These are phyloP conservation scores for Phytophthora nicotianae DNA, from an alignment of 352 stramenopile species.

Conservation along the genomic window DNA sequence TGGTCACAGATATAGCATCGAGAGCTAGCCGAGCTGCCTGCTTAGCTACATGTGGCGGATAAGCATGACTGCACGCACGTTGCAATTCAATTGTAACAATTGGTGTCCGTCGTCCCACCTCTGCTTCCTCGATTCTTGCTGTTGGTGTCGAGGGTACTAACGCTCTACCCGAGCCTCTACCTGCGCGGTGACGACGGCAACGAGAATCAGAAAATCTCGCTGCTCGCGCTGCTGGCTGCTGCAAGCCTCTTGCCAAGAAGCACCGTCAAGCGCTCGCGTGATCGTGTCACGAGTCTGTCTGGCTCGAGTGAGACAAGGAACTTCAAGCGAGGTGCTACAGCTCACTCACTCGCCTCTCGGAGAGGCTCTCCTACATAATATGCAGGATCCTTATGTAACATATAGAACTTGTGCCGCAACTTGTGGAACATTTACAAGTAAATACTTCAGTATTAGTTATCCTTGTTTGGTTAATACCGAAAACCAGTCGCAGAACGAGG, in stretches of 20 bases:
- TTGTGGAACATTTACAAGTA: no score
- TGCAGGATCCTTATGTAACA: no score
- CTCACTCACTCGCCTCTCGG: neutral
- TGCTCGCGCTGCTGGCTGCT: slow-evolving; percentile 1
- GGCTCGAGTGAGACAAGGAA: slow-evolving; percentile 33
- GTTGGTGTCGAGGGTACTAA: slow-evolving; percentile 4
- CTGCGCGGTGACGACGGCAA: neutral
- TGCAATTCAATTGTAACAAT: slow-evolving; percentile 8
- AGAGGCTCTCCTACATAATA: no score
- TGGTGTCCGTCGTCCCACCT: slow-evolving; percentile 15
- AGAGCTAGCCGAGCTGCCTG: no score
- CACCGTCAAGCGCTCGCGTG: slow-evolving; percentile 1
- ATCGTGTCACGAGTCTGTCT: slow-evolving; percentile 2
- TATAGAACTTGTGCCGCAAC: neutral
- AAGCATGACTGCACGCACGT: slow-evolving; percentile 1
- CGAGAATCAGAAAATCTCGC: slow-evolving; percentile 5
- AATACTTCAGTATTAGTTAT: no score
- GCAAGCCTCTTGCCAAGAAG: neutral
- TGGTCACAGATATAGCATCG: no score
- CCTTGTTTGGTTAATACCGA: no score
- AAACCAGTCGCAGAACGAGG: no score
- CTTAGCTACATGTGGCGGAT: no score
- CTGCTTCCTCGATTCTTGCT: slow-evolving; percentile 25
- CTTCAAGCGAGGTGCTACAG: slow-evolving; percentile 21
- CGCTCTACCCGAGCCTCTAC: no score